These are phyloP conservation scores for Isabelozyma heimii DNA, from an alignment of 805 yeast genomes.

Conservation along the genomic window DNA sequence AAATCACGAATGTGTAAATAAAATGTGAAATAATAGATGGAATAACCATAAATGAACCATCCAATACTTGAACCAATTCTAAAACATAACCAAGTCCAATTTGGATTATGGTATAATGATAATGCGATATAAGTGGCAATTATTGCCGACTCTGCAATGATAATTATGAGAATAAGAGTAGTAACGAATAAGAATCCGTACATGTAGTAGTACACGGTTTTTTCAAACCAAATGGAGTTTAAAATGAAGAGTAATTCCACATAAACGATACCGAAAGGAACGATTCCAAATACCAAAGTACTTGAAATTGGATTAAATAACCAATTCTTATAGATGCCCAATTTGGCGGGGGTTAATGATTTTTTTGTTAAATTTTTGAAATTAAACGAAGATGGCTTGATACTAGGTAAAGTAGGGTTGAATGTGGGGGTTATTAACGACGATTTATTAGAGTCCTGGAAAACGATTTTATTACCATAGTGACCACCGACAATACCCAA, in stretches of 20 bases:
- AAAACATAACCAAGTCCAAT: constrained; percentile 87
- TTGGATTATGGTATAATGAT: constrained; percentile 48
- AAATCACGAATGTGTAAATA: constrained; percentile 63
- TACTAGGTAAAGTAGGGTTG: too few species aligned
- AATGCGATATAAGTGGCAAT: constrained; percentile 66
- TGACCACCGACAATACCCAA: constrained; percentile 72
- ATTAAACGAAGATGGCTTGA: background rate
- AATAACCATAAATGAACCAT: constrained; percentile 64
- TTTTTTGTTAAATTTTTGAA: background rate
- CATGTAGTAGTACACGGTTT: constrained; percentile 73
- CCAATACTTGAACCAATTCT: constrained; percentile 68
- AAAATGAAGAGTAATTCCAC: constrained; percentile 73
- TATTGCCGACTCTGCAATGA: constrained; percentile 69
- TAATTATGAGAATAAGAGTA: constrained; percentile 53
- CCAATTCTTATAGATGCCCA: constrained; percentile 9
- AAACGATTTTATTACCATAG: constrained; percentile 35
- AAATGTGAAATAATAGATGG: constrained; percentile 61
- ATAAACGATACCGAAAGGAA: constrained; percentile 79
- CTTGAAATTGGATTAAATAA: constrained; percentile 21
- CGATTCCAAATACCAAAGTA: constrained; percentile 56
- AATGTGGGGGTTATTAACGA: too few species aligned
- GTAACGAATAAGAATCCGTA: constrained; percentile 75
- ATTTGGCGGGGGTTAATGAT: background rate
- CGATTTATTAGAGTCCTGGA: background rate
- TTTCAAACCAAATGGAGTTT: constrained; percentile 77